Evolutionary conservation across 768 basidiomycete species (phyloP), one percentile per base, ranked within the genome.

Genomic region (Leucosporidium scottii): DNA sequence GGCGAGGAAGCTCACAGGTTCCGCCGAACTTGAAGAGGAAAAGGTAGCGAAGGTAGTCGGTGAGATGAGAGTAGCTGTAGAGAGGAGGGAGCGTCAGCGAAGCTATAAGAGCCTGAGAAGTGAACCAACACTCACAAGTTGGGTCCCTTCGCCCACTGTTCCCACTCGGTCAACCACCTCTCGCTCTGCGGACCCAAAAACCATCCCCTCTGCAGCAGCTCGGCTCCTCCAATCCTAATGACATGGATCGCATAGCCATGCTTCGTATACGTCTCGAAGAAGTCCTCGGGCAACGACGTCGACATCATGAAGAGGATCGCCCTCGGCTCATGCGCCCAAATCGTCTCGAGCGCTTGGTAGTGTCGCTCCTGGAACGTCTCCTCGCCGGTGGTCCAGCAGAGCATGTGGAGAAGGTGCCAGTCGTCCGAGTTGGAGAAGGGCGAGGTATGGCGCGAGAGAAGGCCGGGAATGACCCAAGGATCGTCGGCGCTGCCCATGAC

Each of bases 91-190:
- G 2, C 23, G 39, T 58, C 30, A 59, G 39, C 23, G 31, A 27
- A 9, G 15, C 12, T n/a, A n/a, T n/a, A n/a, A n/a, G n/a, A n/a
- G n/a, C n/a, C n/a, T n/a, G n/a, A n/a, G n/a, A n/a, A n/a, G n/a
- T n/a, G n/a, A n/a, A n/a, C n/a, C n/a, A n/a, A n/a, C n/a, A 56
- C 71, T 49, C 50, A 72, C 71, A 73, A 73, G 51, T 56, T 62
- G 25, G 61, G 56, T n/a, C 68, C 66, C 4, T 18, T 34, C n/a
- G 57, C 23, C 68, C 68, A 73, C 17, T 36, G 27, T 13, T 73
- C 72, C 72, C 72, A 73, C 15, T 63, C 53, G 23, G 25, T 27
- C 27, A 73, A 13, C 72, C 72, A 73, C 13, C n/a, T 8, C 28
- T 60, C 44, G 28, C 68, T 73, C 49, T 67, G 54, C 27, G 51